Conservation (phyloP, 148 eudicot species). For the Camellia sinensis region DNA sequence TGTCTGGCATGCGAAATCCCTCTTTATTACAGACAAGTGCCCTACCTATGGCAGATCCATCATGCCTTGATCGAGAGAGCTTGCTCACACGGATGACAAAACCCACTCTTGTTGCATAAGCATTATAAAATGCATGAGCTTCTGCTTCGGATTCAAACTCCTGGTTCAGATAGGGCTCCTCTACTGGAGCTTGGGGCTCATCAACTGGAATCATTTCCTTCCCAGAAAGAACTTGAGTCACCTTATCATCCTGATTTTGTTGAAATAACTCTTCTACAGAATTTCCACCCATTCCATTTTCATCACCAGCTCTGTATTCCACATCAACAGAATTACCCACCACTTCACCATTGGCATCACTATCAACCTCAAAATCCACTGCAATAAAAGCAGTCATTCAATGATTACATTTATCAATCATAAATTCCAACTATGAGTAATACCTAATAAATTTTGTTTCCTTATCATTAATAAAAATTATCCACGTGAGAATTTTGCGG, state of each 20-base stretch:
- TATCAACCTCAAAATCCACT: slow-evolving; percentile 80
- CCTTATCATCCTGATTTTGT: slow-evolving; percentile 48
- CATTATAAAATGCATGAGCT: slow-evolving; percentile 89
- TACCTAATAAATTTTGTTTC: background rate
- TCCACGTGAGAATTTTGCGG: no score
- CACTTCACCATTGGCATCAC: slow-evolving; percentile 66
- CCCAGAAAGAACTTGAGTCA: slow-evolving; percentile 48
- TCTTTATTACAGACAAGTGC: slow-evolving; percentile 97
- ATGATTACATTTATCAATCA: background rate
- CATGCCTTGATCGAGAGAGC: slow-evolving; percentile 94
- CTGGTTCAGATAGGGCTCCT: slow-evolving; percentile 86
- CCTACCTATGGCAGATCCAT: slow-evolving; percentile 87
- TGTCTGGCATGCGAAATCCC: slow-evolving; percentile 84
- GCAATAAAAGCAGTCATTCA: slow-evolving; percentile 23
- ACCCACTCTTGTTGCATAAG: slow-evolving; percentile 79
- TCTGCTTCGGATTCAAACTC: slow-evolving; percentile 95
- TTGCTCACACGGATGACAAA: slow-evolving; percentile 90
- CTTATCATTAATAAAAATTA: background rate
- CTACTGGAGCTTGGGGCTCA: slow-evolving; percentile 32
- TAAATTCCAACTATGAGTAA: background rate
- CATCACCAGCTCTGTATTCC: slow-evolving; percentile 53
- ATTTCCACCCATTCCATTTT: slow-evolving; percentile 65
- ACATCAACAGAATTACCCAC: slow-evolving; percentile 58
- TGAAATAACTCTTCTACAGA: slow-evolving; percentile 54
- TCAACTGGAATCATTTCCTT: slow-evolving; percentile 40